phyloP scores from a whole-genome alignment of 306 rosid genomes.

The Cyclanthera cordifolia region DNA sequence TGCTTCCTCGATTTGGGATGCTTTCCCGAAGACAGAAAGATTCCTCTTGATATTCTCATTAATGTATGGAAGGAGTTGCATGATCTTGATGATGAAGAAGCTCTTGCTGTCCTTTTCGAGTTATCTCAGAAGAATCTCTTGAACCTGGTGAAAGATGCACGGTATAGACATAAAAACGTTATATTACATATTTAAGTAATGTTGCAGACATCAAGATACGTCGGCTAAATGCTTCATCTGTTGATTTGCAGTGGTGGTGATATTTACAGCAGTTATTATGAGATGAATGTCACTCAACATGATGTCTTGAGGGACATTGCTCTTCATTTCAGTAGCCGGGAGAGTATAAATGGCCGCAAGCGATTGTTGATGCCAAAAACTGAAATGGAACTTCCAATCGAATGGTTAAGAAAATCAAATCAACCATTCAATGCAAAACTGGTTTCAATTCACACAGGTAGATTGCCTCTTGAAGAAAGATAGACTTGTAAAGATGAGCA shows the following conservation, averaged over 20 bases:
- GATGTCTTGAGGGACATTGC: constrained; percentile 83
- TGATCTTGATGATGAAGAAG: constrained; percentile 52
- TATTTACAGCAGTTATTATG: constrained; percentile 57
- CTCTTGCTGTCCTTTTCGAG: constrained; percentile 66
- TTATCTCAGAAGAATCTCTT: constrained; percentile 76
- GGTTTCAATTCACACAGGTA: constrained; percentile 86
- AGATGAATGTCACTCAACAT: constrained; percentile 67
- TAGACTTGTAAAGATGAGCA: not conserved
- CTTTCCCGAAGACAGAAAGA: constrained; percentile 78
- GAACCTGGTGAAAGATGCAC: constrained; percentile 55
- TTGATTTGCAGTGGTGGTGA: constrained; percentile 50
- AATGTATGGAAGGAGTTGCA: constrained; percentile 79
- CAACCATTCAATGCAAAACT: constrained; percentile 54
- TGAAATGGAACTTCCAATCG: constrained; percentile 52
- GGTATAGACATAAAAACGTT: constrained; percentile 29
- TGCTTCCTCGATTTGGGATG: constrained; percentile 78
- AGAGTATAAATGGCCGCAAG: constrained; percentile 25
- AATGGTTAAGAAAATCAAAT: constrained; percentile 51
- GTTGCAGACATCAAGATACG: not conserved
- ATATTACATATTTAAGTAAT: not conserved
- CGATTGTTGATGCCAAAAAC: constrained; percentile 76
- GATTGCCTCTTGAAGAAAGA: constrained; percentile 1
- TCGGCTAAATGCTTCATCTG: constrained; percentile 12
- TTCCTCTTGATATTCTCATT: constrained; percentile 72
- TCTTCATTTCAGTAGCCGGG: constrained; percentile 42